Conservation (phyloP, 2,329 filamentous ascomycete genomes). For the Clarireedia paspali region DNA sequence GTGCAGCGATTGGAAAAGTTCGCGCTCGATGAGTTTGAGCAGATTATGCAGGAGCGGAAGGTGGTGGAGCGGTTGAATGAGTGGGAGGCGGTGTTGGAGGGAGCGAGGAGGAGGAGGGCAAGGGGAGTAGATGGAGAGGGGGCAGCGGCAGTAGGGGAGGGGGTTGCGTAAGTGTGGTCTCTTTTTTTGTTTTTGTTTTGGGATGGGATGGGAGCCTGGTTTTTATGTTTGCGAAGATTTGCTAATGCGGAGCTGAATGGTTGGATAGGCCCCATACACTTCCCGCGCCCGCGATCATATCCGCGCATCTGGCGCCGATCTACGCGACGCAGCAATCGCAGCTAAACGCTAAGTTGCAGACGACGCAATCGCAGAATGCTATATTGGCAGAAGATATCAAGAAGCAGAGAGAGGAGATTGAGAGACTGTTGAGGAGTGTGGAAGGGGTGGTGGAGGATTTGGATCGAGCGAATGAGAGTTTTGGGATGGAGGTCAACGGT, state of each 20-base stretch:
- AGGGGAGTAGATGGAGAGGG: slow-evolving; percentile 7
- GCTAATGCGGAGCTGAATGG: no score
- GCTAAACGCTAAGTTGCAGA: slow-evolving; percentile 50
- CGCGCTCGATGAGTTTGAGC: slow-evolving; percentile 52
- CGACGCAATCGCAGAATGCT: slow-evolving; percentile 49
- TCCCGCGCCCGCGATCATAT: slow-evolving; percentile 43
- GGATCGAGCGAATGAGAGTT: slow-evolving; percentile 36
- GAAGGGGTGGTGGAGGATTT: slow-evolving; percentile 48
- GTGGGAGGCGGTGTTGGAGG: slow-evolving; percentile 46
- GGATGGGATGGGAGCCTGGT: no score
- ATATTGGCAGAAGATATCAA: slow-evolving; percentile 43
- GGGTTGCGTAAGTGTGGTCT: slow-evolving; percentile 2
- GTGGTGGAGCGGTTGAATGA: slow-evolving; percentile 52
- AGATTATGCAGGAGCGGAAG: slow-evolving; percentile 41
- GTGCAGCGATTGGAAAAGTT: slow-evolving; percentile 45
- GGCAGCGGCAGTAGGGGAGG: not conserved
- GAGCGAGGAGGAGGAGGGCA: slow-evolving; percentile 33
- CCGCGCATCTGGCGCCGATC: slow-evolving; percentile 47
- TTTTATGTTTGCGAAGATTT: no score
- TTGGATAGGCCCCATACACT: slow-evolving; percentile 45
- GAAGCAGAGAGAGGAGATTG: slow-evolving; percentile 48
- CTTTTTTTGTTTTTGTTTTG: not conserved
- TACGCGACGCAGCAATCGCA: slow-evolving; percentile 45
- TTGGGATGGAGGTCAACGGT: slow-evolving; percentile 15
- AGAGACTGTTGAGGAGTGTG: slow-evolving; percentile 40